Evolutionary conservation across 257 asterid genomes (phyloP).

Genomic region (Cinchona pubescens): DNA sequence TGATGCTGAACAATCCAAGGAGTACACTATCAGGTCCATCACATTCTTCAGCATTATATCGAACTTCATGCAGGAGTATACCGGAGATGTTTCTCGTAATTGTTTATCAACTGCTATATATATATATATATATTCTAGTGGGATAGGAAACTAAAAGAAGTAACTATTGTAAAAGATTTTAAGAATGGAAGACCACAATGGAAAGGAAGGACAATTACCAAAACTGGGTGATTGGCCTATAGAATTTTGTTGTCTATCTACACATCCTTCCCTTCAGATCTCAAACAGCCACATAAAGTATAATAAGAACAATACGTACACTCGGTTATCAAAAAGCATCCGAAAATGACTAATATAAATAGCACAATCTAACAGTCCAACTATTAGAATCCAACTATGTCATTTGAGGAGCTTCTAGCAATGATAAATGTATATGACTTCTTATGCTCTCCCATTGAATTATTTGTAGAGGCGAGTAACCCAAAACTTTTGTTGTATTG

Average conservation of each 20-base stretch:
- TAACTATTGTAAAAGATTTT: neutral
- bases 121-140: conserved; percentile 6
- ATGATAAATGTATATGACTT: neutral
- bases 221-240: conserved; percentile 73
- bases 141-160: neutral
- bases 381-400: neutral
- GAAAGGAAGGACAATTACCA: conserved; percentile 42
- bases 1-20: conserved; percentile 10
- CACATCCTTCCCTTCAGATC: conserved; percentile 82
- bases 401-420: neutral
- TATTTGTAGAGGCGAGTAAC: neutral
- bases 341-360: neutral
- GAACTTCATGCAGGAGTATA: conserved; percentile 41
- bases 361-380: neutral
- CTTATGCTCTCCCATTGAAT: neutral
- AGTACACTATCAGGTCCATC: conserved; percentile 12
- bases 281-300: conserved; percentile 31
- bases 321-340: neutral
- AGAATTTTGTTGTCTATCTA: conserved; percentile 82
- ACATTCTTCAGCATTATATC: too few relatives aligned
- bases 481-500: neutral
- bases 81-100: conserved; percentile 75
- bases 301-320: conserved; percentile 7
- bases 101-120: conserved; percentile 78
- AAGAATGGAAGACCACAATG: neutral